phyloP scores from a whole-genome alignment of 352 stramenopile genomes.

The Phytophthora ohioensis region DNA sequence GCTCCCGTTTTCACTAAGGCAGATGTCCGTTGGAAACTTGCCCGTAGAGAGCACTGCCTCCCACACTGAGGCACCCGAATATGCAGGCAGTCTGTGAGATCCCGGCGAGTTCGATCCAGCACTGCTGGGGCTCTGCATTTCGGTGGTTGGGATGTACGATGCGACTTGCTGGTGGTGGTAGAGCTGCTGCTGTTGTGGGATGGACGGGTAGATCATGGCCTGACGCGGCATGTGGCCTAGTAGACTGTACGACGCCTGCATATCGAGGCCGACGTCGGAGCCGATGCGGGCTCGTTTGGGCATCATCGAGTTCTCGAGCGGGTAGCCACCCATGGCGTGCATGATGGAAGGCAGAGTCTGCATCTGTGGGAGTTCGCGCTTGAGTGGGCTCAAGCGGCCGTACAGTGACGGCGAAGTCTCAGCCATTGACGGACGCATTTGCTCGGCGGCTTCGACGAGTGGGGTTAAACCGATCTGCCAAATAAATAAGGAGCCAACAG shows the following conservation, averaged over 20 bases:
- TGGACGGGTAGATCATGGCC: constrained; percentile 41
- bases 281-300: constrained; percentile 48
- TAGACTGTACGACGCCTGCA: constrained; percentile 44
- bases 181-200: constrained; percentile 19
- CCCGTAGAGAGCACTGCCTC: constrained; percentile 65
- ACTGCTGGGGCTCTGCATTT: constrained; percentile 34
- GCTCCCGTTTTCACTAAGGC: constrained; percentile 55
- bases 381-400: constrained; percentile 32
- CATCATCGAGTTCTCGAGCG: constrained; percentile 30
- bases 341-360: constrained; percentile 50
- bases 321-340: constrained; percentile 50
- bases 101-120: constrained; percentile 21
- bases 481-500: constrained; percentile 28
- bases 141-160: constrained; percentile 18
- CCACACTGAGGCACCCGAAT: constrained; percentile 59
- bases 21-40: constrained; percentile 71
- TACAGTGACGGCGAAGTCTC: constrained; percentile 24
- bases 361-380: constrained; percentile 30
- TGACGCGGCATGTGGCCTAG: constrained; percentile 42
- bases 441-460: constrained; percentile 68
- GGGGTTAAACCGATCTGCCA: constrained; percentile 63
- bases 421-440: constrained; percentile 40
- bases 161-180: constrained; percentile 16
- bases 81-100: constrained; percentile 4
- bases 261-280: constrained; percentile 43